Evolutionary conservation across 176 grass and related monocot genomes (phyloP), one percentile per base, ranked within the genome.

Genomic region (Triticum urartu): DNA sequence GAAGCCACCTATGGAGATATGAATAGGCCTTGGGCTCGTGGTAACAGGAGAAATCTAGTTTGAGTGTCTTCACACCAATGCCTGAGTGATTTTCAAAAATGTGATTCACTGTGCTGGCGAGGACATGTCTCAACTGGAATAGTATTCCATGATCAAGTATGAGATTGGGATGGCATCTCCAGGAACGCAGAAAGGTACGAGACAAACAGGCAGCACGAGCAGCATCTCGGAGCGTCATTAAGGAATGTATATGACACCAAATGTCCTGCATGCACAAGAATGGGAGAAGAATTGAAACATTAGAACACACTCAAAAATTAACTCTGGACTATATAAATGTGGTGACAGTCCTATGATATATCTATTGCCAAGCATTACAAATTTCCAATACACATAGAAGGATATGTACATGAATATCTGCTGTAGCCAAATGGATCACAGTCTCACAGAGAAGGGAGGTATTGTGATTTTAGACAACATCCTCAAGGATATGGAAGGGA

Each of bases 241-340:
- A n/a, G 38, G 70, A 72, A 72, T 72, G 70, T 72, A 45, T 72
- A 40, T 72, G 70, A 72, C 5, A 43, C 70, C 70, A 45, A 12
- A 72, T 25, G 39, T 70, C 67, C 34, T 70, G 9, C 67, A 11
- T 70, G 9, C 18, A 39, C 4, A 39, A 67, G 12, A 30, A 30
- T 8, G 28, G 6, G 28, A 67, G 64, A 67, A 1, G 28, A 66
- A 6, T 64, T 28, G 12, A 64, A 67, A 67, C 64, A 33, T 7
- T 67, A 33, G 26, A 26, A 26, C 26, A 26, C 26, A 26, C 26
- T 26, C 26, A 26, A 26, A 26, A 26, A 26, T 26, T 1, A 61
- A 61, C 8, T 0, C 21, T 22, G 20, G 58, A 21, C 58, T 22
- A 0, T n/a, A 60, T 0, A 21, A 10, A 42, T 42, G 42, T 61